Evolutionary conservation across 768 basidiomycete genomes (phyloP).

Genomic region (Phylloporus scabripes): DNA sequence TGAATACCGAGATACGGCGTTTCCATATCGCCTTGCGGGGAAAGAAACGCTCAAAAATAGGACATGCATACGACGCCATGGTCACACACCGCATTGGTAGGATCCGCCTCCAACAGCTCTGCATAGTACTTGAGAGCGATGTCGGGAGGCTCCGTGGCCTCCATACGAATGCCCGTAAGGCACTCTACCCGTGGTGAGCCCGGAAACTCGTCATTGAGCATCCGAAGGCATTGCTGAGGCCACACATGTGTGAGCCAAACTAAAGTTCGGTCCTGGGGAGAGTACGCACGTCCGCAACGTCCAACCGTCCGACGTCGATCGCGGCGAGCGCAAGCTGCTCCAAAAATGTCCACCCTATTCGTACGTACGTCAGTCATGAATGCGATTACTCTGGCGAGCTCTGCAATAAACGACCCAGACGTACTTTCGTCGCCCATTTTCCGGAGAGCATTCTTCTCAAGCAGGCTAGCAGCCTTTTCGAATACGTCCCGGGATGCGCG

Average conservation of each 20-base stretch:
- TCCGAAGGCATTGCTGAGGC: slow-evolving; percentile 38
- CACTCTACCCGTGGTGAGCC: slow-evolving; percentile 75
- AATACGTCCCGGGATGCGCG: slow-evolving; percentile 57
- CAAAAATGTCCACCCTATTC: slow-evolving; percentile 67
- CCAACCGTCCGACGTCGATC: slow-evolving; percentile 64
- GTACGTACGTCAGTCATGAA: neutral
- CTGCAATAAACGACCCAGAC: slow-evolving; percentile 1
- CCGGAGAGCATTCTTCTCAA: slow-evolving; percentile 41
- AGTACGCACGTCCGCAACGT: slow-evolving; percentile 66
- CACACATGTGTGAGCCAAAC: slow-evolving; percentile 2
- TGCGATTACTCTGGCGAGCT: no score
- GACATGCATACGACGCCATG: neutral
- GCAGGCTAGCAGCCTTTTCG: slow-evolving; percentile 44
- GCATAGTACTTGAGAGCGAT: slow-evolving; percentile 61
- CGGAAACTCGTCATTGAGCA: slow-evolving; percentile 63
- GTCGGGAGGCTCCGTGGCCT: slow-evolving; percentile 55
- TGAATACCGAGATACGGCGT: slow-evolving; percentile 69
- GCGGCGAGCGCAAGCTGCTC: slow-evolving; percentile 80
- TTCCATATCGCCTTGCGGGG: slow-evolving; percentile 59
- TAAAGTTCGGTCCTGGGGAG: neutral
- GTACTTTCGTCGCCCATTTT: slow-evolving; percentile 56
- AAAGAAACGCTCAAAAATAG: neutral
- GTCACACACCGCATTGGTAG: slow-evolving; percentile 62
- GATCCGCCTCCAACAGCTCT: slow-evolving; percentile 52
- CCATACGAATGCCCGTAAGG: slow-evolving; percentile 73